Conservation (phyloP, 2,329 filamentous ascomycete genomes). For the Fusarium nanum region DNA sequence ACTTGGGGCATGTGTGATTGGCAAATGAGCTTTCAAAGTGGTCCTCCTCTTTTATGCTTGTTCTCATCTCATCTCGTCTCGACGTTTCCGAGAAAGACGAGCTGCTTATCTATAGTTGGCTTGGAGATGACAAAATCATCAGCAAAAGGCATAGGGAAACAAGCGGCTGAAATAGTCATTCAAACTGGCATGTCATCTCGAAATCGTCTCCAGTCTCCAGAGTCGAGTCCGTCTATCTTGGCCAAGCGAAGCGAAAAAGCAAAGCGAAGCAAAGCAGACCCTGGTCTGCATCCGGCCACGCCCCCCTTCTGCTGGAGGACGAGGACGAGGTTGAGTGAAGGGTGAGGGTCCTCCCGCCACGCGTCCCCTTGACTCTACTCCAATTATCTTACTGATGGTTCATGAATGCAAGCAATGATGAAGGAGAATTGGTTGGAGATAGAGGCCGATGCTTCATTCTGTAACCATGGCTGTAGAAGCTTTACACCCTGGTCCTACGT, state of each 20-base stretch:
- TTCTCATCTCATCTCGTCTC: constrained; percentile 21
- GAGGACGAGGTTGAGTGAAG: constrained; percentile 13
- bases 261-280: constrained; percentile 9
- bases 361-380: constrained; percentile 38
- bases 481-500: constrained; percentile 6
- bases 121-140: not conserved
- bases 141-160: not conserved
- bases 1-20: constrained; percentile 11
- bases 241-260: constrained; percentile 1
- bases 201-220: constrained; percentile 14
- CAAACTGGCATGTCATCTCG: constrained; percentile 1
- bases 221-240: constrained; percentile 14
- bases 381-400: constrained; percentile 22
- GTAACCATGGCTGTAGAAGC: constrained; percentile 27
- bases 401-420: constrained; percentile 9
- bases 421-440: constrained; percentile 24
- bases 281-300: constrained; percentile 16
- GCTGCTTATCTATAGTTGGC: not conserved
- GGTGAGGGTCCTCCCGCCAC: constrained; percentile 41
- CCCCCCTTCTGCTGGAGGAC: constrained; percentile 22
- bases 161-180: not conserved
- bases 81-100: constrained; percentile 20
- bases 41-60: constrained; percentile 35
- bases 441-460: constrained; percentile 21
- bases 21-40: constrained; percentile 33